Percentiles rank a stretch among this genome's conserved stretches.
These are phyloP conservation scores for Trifolium pratense DNA, from an alignment of 306 rosid species.

Conservation along the genomic window DNA sequence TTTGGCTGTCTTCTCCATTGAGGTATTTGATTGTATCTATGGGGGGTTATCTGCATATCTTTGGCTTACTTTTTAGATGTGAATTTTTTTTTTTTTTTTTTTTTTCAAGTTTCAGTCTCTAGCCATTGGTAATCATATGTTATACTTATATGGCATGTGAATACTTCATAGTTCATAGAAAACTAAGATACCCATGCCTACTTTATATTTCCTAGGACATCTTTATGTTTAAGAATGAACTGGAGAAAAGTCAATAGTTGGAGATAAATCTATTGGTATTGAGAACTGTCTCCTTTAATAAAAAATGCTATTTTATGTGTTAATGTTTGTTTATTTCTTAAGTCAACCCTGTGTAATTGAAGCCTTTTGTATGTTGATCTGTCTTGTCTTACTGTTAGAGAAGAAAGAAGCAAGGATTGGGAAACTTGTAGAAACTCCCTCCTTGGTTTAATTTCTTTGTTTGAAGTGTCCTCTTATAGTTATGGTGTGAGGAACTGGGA, in stretches of 20 bases:
- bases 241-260: constrained; percentile 12
- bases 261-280: constrained; percentile 1
- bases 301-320: constrained; percentile 9
- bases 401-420: constrained; percentile 9
- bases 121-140: neutral
- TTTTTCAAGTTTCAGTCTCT: neutral
- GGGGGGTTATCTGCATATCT: neutral
- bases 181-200: constrained; percentile 20
- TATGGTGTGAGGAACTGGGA: neutral
- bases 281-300: neutral
- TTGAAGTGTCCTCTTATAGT: constrained; percentile 26
- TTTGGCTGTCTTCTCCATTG: constrained; percentile 87
- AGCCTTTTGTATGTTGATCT: neutral
- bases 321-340: neutral
- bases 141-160: constrained; percentile 13
- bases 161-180: neutral
- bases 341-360: neutral
- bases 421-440: neutral
- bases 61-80: constrained; percentile 1
- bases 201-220: constrained; percentile 25
- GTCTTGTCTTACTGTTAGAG: constrained; percentile 16
- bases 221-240: constrained; percentile 27
- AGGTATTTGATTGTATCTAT: constrained; percentile 55
- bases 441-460: constrained; percentile 11
- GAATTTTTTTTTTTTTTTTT: too few species aligned